Evolutionary conservation across 75 land plant species (phyloP), one percentile per base, ranked within the genome.

Genomic region (Isoetes taiwanensis): DNA sequence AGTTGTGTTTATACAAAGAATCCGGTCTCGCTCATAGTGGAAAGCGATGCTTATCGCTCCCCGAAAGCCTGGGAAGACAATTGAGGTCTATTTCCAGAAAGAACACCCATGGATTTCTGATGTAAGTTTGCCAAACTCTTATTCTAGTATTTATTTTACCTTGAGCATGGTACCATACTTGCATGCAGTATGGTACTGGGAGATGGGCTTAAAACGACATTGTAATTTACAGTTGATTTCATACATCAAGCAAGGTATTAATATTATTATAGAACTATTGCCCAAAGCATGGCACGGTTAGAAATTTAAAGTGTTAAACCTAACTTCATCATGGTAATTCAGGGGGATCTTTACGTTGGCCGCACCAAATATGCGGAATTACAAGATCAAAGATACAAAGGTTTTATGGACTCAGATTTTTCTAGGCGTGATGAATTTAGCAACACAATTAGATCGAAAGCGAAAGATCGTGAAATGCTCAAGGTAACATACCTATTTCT

Each of bases 31-130:
- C 35, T 43, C 29, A 52, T 32, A n/a, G 12, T 67, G 73, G 26
- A 64, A 64, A 39, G 68, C 64, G 48, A 43, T 71, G 20, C 28
- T 40, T 24, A 52, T 62, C 2, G 41, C 39, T 20, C 23, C 69
- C 0, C 21, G 58, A 31, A 71, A 71, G 52, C 29, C 34, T 34
- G 73, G 73, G 35, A 61, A 30, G 41, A 41, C 26, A 1, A 41
- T 42, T n/a, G 19, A 19, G 21, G 68, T 71, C 39, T 66, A 61
- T 46, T 71, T 71, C 54, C 73, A 71, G 54, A 65, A 71, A 41
- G 73, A 71, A 34, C 69, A 66, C 25, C 73, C 73, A 0, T 71
- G 73, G 73, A 68, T 71, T 5, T 64, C 52, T 12, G 73, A 71
- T 71, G 73, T 71, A 65, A 58, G 68, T 28, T 17, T 9, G 20